Evolutionary conservation across 2,329 filamentous ascomycete genomes (phyloP).

Genomic region (Diaporthe sp.): DNA sequence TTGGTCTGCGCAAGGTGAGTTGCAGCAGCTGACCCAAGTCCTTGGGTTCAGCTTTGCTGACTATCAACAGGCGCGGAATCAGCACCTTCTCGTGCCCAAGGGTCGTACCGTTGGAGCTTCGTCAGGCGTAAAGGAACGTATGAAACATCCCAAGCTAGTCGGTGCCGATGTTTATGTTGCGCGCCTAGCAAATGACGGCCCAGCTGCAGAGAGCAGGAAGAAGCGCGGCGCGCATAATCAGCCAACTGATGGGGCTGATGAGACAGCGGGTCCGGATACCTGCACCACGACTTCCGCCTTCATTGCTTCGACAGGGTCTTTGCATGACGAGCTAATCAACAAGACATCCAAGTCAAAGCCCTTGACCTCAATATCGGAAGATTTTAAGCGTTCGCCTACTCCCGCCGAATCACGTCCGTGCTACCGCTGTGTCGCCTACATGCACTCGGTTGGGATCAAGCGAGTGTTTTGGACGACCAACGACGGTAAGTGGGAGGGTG

Average conservation of each 20-base stretch:
- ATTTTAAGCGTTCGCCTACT: neutral
- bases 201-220: neutral
- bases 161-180: conserved; percentile 67
- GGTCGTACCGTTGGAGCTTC: conserved; percentile 32
- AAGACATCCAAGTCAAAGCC: conserved; percentile 37
- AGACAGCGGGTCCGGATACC: conserved; percentile 20
- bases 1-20: conserved; percentile 33
- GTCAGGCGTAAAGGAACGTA: conserved; percentile 53
- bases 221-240: neutral
- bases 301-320: conserved; percentile 50
- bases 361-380: neutral
- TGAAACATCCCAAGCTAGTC: conserved; percentile 60
- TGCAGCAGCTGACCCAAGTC: neutral
- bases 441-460: conserved; percentile 66
- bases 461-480: conserved; percentile 67
- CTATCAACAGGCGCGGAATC: conserved; percentile 47
- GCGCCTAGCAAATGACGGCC: conserved; percentile 50
- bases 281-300: conserved; percentile 15
- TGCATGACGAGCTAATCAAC: conserved; percentile 62
- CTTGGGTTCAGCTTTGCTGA: conserved; percentile 44
- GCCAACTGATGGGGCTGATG: neutral
- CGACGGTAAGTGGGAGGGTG: conserved; percentile 63
- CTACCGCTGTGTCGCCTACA: conserved; percentile 65
- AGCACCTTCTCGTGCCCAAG: conserved; percentile 41
- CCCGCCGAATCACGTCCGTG: conserved; percentile 60